Percentiles rank a stretch among this genome's conserved stretches.
phyloP scores from a whole-genome alignment of 192 early-diverging fungal genomes.

The Cetraspora pellucida region DNA sequence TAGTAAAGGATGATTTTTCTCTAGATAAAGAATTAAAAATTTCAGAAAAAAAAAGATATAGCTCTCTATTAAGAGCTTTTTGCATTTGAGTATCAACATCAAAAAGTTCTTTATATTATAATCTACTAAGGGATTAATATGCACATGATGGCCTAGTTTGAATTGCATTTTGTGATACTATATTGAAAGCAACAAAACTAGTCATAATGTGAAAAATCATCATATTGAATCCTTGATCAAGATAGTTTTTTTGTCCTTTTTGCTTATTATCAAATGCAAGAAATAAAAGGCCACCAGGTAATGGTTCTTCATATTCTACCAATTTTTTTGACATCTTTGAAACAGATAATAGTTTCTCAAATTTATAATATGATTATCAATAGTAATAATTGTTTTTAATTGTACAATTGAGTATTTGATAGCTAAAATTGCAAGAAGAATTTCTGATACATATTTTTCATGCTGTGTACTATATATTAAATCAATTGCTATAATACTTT shows the following conservation, averaged over 20 bases:
- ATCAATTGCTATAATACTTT: neutral
- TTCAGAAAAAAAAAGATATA: too few species aligned
- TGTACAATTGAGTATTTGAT: neutral
- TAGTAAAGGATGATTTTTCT: too few species aligned
- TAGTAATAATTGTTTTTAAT: neutral
- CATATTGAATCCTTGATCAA: neutral
- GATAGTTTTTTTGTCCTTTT: neutral
- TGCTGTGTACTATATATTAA: neutral
- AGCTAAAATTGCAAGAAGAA: too few species aligned
- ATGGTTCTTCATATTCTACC: neutral
- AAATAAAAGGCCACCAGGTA: neutral
- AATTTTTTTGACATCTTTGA: too few species aligned
- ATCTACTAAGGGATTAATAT: neutral
- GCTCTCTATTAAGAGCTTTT: too few species aligned
- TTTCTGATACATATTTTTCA: neutral
- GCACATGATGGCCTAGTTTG: neutral
- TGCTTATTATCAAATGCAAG: neutral
- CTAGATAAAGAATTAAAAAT: too few species aligned
- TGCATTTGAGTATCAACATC: slow-evolving; percentile 6
- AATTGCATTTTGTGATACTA: neutral
- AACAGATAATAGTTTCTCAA: too few species aligned
- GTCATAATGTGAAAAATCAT: neutral
- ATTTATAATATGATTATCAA: neutral
- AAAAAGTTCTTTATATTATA: slow-evolving; percentile 12
- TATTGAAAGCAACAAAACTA: neutral